Conservation (phyloP, 2,329 filamentous ascomycete species). For the Exophiala aquamarina region DNA sequence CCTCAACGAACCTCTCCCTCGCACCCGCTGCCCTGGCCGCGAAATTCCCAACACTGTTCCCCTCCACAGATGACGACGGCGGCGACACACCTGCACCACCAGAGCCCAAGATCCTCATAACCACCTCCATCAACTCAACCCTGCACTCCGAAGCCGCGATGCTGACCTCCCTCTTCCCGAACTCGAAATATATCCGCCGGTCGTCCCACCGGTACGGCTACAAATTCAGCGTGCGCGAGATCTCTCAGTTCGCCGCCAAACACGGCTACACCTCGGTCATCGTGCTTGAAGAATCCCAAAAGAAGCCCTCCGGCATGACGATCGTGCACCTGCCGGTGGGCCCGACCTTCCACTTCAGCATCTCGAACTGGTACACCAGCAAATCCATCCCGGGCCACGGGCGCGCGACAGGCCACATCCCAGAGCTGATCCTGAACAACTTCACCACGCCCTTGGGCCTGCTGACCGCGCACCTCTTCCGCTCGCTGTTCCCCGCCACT, state of each 20-base stretch:
- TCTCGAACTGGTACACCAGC: conserved; percentile 87
- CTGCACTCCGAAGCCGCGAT: conserved; percentile 80
- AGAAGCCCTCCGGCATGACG: conserved; percentile 77
- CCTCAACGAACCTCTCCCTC: conserved; percentile 59
- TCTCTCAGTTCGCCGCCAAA: conserved; percentile 79
- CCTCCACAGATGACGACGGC: conserved; percentile 13
- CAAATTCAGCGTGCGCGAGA: conserved; percentile 91
- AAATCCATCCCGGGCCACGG: conserved; percentile 86
- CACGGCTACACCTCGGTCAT: conserved; percentile 81
- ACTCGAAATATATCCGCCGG: conserved; percentile 76
- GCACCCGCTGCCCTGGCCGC: conserved; percentile 61
- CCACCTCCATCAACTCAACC: conserved; percentile 84
- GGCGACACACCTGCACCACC: conserved; percentile 48
- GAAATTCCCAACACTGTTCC: conserved; percentile 62
- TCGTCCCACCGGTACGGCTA: conserved; percentile 80
- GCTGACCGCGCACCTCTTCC: conserved; percentile 81
- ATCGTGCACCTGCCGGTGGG: conserved; percentile 81
- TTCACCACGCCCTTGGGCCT: conserved; percentile 92
- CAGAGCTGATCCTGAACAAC: conserved; percentile 87
- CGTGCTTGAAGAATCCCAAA: conserved; percentile 84
- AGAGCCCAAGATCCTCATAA: conserved; percentile 83
- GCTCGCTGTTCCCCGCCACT: conserved; percentile 72
- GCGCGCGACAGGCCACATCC: conserved; percentile 85
- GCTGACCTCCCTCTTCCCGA: conserved; percentile 79
- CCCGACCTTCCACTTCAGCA: conserved; percentile 88